These are phyloP conservation scores for Ceratocystis cacaofunesta DNA, from an alignment of 2,329 filamentous ascomycete species.

Conservation along the genomic window DNA sequence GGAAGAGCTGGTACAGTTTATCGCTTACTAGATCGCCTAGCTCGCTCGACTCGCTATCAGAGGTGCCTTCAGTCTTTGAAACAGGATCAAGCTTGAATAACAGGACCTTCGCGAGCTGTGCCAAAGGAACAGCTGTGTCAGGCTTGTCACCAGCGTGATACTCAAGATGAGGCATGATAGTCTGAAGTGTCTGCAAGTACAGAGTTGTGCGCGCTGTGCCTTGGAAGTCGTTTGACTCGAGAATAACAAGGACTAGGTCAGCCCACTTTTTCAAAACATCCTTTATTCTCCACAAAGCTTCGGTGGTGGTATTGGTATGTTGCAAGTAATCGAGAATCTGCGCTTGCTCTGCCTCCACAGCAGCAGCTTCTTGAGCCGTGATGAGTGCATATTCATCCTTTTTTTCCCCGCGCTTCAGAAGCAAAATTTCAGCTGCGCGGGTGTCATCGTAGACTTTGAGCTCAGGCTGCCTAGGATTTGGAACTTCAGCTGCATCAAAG, in stretches of 20 bases:
- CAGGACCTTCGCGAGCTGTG: constrained; percentile 57
- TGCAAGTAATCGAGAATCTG: constrained; percentile 45
- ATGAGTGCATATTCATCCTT: constrained; percentile 35
- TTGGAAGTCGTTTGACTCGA: constrained; percentile 69
- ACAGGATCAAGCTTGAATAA: constrained; percentile 51
- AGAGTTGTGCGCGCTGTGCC: constrained; percentile 58
- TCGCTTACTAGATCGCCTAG: constrained; percentile 67
- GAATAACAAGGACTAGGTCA: constrained; percentile 67
- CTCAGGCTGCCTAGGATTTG: constrained; percentile 36
- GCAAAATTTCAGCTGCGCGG: constrained; percentile 58
- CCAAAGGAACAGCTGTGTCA: constrained; percentile 58
- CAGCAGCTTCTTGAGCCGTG: constrained; percentile 33
- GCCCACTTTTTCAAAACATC: constrained; percentile 70
- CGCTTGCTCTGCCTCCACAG: constrained; percentile 43
- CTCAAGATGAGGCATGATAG: constrained; percentile 78
- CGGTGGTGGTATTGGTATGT: constrained; percentile 48
- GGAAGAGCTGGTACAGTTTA: constrained; percentile 81
- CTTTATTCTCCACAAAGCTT: constrained; percentile 42
- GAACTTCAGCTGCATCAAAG: constrained; percentile 11
- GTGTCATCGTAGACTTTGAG: constrained; percentile 51
- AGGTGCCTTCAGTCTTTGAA: constrained; percentile 21
- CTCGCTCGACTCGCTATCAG: constrained; percentile 21
- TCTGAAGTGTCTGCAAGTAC: constrained; percentile 71
- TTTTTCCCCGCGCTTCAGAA: constrained; percentile 51
- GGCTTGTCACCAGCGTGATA: constrained; percentile 54